Evolutionary conservation across 805 yeast species (phyloP).

Genomic region (Clavispora vitiphila): DNA sequence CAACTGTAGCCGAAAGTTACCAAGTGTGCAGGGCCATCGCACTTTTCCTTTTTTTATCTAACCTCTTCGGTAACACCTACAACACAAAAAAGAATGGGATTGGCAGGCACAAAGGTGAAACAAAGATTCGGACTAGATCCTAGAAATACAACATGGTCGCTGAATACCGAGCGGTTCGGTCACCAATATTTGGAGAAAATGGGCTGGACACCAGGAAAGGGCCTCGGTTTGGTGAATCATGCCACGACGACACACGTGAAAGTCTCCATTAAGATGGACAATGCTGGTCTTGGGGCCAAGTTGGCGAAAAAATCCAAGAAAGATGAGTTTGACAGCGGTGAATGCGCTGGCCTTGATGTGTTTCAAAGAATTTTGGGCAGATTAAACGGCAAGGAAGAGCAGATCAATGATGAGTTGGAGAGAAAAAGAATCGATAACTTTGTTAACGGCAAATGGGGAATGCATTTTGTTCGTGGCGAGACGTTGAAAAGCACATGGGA

Average conservation of each 20-base stretch:
- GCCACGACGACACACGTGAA: conserved; percentile 79
- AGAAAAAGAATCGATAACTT: conserved; percentile 63
- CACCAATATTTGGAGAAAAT: conserved; percentile 73
- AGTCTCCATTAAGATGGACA: conserved; percentile 77
- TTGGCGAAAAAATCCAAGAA: conserved; percentile 51
- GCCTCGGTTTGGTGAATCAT: conserved; percentile 67
- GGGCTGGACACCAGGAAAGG: conserved; percentile 93
- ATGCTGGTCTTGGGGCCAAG: conserved; percentile 84
- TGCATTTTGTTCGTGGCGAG: conserved; percentile 82
- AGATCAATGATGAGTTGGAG: conserved; percentile 59
- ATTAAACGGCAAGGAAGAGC: conserved; percentile 79
- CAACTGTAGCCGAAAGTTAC: neutral
- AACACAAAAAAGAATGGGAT: conserved; percentile 49
- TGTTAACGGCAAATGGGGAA: conserved; percentile 83
- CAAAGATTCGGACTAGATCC: conserved; percentile 92
- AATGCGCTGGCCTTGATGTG: conserved; percentile 86
- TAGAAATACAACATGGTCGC: conserved; percentile 91
- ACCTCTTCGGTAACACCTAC: neutral
- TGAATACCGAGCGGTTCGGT: conserved; percentile 78
- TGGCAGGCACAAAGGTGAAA: conserved; percentile 74
- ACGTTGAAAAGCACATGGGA: conserved; percentile 82
- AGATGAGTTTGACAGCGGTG: conserved; percentile 74
- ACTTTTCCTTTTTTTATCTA: conserved; percentile 1
- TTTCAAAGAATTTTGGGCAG: conserved; percentile 88
- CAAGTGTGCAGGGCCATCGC: conserved; percentile 9